Base-by-base conservation (phyloP, 495 filamentous ascomycete species). In the Cercophora scortea region DNA sequence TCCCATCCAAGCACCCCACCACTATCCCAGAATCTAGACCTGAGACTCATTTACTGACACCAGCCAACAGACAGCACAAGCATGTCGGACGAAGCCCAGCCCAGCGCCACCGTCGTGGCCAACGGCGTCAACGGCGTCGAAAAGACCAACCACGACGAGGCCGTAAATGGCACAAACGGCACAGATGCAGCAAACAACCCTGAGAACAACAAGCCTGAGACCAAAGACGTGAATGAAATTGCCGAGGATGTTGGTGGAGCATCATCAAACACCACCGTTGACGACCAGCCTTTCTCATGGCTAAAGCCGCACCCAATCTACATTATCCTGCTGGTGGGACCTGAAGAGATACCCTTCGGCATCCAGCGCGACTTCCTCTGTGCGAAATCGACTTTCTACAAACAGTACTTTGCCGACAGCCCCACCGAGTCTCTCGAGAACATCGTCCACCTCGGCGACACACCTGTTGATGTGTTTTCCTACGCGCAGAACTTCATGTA, bases 361-460 rank as follows among this genome's bases (percentile, higher is more conserved):
- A 74, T 80, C 48, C 78, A 79, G 53, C 77, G 75, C 48, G 76
- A 79, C 55, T 76, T 78, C 50, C 69, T 80, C 12, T 72, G 70
- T 39, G 64, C 71, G 15, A 77, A 77, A 47, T 79, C 75, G 0
- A 54, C 72, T 6, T 72, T 62, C 52, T 80, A 73, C 55, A 66
- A 59, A 6, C 48, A 66, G 9, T 61, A 67, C 41, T 79, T 79
- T 42, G 55, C 57, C n/a, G 62, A 65, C 15, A 64, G 58, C n/a
- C 45, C 53, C n/a, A 33, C 52, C 32, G 50, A 66, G 6, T 56
- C 62, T 32, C 54, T 78, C 42, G 76, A 80, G 53, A 58, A 71
- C 17, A 43, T 80, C 9, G 71, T 80, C 32, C 66, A 62, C 17
- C 65, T 79, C 7, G 73, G 72, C 32, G 61, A 78, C 16, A 64